Conservation (phyloP, 1,284 basidiomycete genomes). For the Puccinia coronata region DNA sequence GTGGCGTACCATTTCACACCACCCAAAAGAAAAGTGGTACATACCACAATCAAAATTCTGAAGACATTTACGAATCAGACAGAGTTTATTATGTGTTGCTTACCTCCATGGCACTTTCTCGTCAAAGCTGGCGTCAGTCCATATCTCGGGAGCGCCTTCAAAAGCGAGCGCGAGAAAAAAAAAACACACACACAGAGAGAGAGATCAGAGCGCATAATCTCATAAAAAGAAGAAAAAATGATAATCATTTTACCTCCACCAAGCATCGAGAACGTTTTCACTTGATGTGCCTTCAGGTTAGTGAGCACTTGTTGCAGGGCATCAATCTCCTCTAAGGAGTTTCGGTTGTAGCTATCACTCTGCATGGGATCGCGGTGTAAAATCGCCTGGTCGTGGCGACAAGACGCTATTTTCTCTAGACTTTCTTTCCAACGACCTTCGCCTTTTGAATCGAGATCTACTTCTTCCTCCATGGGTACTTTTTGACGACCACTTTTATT, state of each 20-base stretch:
- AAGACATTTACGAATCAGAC: no score
- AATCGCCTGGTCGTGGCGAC: slow-evolving; percentile 1
- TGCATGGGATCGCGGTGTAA: slow-evolving; percentile 3
- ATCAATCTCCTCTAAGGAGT: not conserved
- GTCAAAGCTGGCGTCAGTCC: slow-evolving; percentile 21
- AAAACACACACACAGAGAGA: not conserved
- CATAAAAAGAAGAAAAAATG: not conserved
- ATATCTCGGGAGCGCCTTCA: slow-evolving; percentile 25
- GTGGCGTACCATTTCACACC: no score
- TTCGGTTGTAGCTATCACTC: slow-evolving; percentile 29
- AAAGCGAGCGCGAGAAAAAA: not conserved
- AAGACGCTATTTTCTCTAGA: not conserved
- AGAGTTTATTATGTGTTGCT: no score
- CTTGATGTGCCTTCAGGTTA: not conserved
- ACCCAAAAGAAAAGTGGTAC: no score
- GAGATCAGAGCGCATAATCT: not conserved
- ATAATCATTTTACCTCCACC: slow-evolving; percentile 43
- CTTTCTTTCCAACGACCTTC: not conserved
- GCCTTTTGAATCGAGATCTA: not conserved
- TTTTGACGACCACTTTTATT: not conserved
- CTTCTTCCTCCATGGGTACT: not conserved
- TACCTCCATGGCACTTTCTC: slow-evolving; percentile 35
- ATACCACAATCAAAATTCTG: no score
- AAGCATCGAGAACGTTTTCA: slow-evolving; percentile 29
- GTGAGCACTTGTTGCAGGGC: not conserved